A percentile compares a stretch with the other conserved stretches of the same genome.
Conservation (phyloP, 176 grass and related monocot species). For the Avena eriantha region DNA sequence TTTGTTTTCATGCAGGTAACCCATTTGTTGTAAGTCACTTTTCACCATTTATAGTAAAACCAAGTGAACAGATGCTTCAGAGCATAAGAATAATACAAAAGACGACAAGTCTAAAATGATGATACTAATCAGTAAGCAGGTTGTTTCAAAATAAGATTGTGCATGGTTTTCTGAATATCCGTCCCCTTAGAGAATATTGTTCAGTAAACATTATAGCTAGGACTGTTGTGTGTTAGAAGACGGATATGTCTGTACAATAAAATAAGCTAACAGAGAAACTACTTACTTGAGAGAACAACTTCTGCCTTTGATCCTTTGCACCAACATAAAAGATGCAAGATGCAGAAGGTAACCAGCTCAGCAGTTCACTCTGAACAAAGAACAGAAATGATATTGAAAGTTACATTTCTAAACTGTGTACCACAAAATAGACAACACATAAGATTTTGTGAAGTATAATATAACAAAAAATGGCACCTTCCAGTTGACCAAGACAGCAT, state of each 20-base stretch:
- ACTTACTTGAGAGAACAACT: conserved; percentile 90
- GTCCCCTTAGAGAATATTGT: neutral
- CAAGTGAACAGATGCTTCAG: neutral
- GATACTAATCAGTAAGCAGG: neutral
- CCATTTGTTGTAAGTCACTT: conserved; percentile 10
- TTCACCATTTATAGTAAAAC: neutral
- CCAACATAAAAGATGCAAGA: conserved; percentile 99
- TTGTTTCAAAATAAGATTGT: conserved; percentile 5
- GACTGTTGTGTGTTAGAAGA: neutral
- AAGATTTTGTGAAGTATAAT: conserved; percentile 28
- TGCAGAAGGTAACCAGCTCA: conserved; percentile 92
- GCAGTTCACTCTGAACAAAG: conserved; percentile 84
- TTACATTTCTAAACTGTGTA: conserved; percentile 36
- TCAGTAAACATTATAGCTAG: conserved; percentile 31
- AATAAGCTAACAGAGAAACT: conserved; percentile 11
- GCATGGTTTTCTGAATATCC: conserved; percentile 12
- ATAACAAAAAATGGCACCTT: conserved; percentile 62
- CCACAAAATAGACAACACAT: neutral
- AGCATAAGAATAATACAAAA: neutral
- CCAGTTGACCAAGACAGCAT: conserved; percentile 99
- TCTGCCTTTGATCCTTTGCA: conserved; percentile 89
- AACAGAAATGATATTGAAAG: conserved; percentile 47
- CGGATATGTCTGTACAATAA: neutral
- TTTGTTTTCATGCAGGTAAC: neutral
- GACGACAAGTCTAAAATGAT: neutral